Conservation (phyloP, 2,329 filamentous ascomycete genomes). For the Beauveria australis region DNA sequence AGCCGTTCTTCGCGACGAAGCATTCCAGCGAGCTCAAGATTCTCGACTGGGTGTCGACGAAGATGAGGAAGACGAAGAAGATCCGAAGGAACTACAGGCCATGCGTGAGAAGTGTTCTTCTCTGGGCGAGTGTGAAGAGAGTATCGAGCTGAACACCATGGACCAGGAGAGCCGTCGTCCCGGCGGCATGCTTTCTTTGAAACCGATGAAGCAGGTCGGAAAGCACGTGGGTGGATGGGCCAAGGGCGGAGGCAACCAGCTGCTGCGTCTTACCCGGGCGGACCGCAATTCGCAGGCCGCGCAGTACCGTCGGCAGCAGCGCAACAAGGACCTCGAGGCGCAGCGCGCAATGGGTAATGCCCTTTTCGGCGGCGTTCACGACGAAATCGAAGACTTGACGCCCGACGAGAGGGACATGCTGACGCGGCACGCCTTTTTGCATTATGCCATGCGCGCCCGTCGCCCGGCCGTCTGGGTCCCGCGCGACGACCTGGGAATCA, state of each 20-base stretch:
- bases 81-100: slow-evolving; percentile 16
- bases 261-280: slow-evolving; percentile 33
- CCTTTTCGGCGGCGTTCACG: slow-evolving; percentile 78
- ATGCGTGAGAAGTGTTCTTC: slow-evolving; percentile 22
- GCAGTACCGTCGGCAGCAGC: slow-evolving; percentile 40
- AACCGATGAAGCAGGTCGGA: slow-evolving; percentile 38
- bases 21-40: slow-evolving; percentile 73
- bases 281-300: slow-evolving; percentile 31
- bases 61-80: slow-evolving; percentile 39
- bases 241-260: slow-evolving; percentile 38
- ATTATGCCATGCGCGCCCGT: slow-evolving; percentile 75
- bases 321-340: slow-evolving; percentile 58
- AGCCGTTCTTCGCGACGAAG: slow-evolving; percentile 81
- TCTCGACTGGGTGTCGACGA: slow-evolving; percentile 56
- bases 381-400: slow-evolving; percentile 90
- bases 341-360: slow-evolving; percentile 69
- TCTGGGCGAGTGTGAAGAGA: slow-evolving; percentile 26
- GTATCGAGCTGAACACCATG: slow-evolving; percentile 33
- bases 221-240: slow-evolving; percentile 25
- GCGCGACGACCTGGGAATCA: slow-evolving; percentile 79
- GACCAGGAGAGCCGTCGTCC: slow-evolving; percentile 13
- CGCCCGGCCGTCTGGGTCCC: slow-evolving; percentile 92
- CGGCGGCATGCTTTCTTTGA: slow-evolving; percentile 25
- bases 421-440: slow-evolving; percentile 82
- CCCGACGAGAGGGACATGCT: slow-evolving; percentile 81